phyloP scores from a whole-genome alignment of 2,329 filamentous ascomycete species.

The Monilinia fructicola region DNA sequence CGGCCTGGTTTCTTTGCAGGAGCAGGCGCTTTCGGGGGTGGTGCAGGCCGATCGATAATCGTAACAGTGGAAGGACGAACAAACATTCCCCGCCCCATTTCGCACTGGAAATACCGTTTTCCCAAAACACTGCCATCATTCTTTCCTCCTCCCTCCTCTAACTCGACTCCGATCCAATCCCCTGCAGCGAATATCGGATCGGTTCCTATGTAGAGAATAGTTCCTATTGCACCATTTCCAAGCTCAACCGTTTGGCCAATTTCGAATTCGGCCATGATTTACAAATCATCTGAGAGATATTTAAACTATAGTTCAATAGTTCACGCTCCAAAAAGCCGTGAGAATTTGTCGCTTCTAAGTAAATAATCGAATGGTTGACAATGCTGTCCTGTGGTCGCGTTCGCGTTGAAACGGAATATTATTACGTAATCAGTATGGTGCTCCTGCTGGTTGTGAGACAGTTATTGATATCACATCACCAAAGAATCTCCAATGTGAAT shows the following conservation, averaged over 20 bases:
- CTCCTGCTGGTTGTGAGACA: neutral
- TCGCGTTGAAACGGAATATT: neutral
- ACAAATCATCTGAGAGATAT: slow-evolving; percentile 27
- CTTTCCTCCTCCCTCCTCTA: slow-evolving; percentile 79
- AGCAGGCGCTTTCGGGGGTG: slow-evolving; percentile 40
- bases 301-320: neutral
- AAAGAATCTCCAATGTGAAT: neutral
- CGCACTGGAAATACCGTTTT: slow-evolving; percentile 84
- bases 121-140: slow-evolving; percentile 92
- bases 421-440: slow-evolving; percentile 12
- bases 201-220: slow-evolving; percentile 74
- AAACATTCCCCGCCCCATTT: slow-evolving; percentile 77
- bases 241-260: slow-evolving; percentile 60
- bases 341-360: neutral
- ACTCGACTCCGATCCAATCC: slow-evolving; percentile 86
- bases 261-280: slow-evolving; percentile 56
- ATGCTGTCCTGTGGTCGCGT: slow-evolving; percentile 3
- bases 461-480: neutral
- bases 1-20: slow-evolving; percentile 41
- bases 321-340: neutral
- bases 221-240: slow-evolving; percentile 71
- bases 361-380: slow-evolving; percentile 10
- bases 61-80: slow-evolving; percentile 70
- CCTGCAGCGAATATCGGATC: slow-evolving; percentile 76
- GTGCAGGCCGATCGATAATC: slow-evolving; percentile 53